Evolutionary conservation across 306 rosid genomes (phyloP).

Genomic region (Cicer judaicum): DNA sequence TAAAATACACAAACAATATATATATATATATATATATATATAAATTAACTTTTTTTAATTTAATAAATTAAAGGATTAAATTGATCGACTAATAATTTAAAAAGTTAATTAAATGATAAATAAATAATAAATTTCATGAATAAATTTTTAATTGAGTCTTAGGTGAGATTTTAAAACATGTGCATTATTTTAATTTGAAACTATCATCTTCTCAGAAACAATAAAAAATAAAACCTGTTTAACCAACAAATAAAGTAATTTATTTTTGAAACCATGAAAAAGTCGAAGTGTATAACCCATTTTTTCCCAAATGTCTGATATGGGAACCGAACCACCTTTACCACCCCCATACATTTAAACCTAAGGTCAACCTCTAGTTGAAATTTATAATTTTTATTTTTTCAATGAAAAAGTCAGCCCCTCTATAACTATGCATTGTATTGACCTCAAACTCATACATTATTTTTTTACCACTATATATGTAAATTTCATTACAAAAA

Average conservation of each 20-base stretch:
- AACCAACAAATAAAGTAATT: not conserved
- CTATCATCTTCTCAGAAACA: too few species aligned
- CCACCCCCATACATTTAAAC: constrained; percentile 47
- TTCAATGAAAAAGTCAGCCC: constrained; percentile 37
- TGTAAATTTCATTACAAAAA: too few species aligned
- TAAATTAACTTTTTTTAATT: too few species aligned
- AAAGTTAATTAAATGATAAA: too few species aligned
- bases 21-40: too few species aligned
- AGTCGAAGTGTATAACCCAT: constrained; percentile 31
- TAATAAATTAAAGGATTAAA: too few species aligned
- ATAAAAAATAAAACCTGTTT: not conserved
- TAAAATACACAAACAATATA: too few species aligned
- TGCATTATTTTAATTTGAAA: not conserved
- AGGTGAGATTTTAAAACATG: not conserved
- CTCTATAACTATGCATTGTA: not conserved
- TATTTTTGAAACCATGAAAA: not conserved
- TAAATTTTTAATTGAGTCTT: not conserved
- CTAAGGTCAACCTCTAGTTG: constrained; percentile 50
- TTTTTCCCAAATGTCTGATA: constrained; percentile 53
- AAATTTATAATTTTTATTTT: constrained; percentile 31
- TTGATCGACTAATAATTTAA: too few species aligned
- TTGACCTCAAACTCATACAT: not conserved
- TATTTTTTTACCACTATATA: not conserved
- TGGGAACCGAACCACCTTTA: constrained; percentile 62
- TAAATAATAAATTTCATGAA: too few species aligned